Evolutionary conservation across 2,329 filamentous ascomycete genomes (phyloP).

Genomic region (Elsinoe australis): DNA sequence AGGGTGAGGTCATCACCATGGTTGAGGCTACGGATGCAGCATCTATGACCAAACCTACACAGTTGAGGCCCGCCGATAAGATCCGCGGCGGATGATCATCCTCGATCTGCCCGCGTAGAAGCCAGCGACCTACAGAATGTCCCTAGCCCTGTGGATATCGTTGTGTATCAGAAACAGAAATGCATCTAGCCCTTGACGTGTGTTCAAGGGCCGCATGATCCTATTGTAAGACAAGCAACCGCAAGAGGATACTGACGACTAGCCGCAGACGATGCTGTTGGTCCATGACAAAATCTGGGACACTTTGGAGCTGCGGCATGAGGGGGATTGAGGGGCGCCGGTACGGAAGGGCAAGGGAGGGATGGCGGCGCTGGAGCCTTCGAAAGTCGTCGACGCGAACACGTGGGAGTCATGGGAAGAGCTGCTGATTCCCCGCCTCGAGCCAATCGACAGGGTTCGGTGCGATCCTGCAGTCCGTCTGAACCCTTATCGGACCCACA

Average conservation of each 20-base stretch:
- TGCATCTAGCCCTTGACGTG: constrained; percentile 1
- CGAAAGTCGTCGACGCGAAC: constrained; percentile 5
- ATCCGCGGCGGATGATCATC: constrained; percentile 7
- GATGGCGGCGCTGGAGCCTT: constrained; percentile 4
- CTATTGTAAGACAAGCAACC: neutral
- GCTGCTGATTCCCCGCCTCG: neutral
- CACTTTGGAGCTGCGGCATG: too few species aligned
- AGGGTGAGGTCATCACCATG: constrained; percentile 13
- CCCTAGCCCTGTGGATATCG: constrained; percentile 8
- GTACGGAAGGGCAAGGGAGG: constrained; percentile 4
- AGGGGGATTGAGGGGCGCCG: neutral
- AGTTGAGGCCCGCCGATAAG: constrained; percentile 8
- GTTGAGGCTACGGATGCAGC: constrained; percentile 7
- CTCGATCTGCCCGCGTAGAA: constrained; percentile 1
- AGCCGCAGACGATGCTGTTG: neutral
- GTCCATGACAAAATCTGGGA: neutral
- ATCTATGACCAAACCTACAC: neutral
- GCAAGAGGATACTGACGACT: neutral
- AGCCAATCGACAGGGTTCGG: constrained; percentile 5
- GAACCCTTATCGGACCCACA: constrained; percentile 4
- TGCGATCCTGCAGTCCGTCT: neutral
- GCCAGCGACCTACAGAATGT: neutral
- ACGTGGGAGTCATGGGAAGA: constrained; percentile 12
- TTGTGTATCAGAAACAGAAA: constrained; percentile 13
- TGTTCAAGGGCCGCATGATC: too few species aligned